Base-by-base conservation (phyloP, 306 rosid genomes). In the Malus orientalis region DNA sequence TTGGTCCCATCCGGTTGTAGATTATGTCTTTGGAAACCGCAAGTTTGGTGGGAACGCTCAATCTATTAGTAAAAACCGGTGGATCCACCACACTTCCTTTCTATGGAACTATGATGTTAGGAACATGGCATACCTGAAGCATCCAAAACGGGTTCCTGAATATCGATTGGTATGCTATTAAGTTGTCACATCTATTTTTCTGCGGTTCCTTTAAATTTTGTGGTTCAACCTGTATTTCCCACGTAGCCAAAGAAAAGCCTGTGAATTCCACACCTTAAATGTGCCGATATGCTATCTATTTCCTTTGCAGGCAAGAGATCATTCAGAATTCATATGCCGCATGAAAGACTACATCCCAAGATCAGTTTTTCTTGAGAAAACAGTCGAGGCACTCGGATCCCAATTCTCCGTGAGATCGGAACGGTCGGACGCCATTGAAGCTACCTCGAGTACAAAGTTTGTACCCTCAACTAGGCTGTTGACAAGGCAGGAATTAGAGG, bases 1-100 rank as follows among this genome's bases (percentile, higher is more conserved):
- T 32, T 59, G 66, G 83, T 76, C 70, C 53, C 47, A 47, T 82
- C 38, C 74, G 77, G 74, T 83, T 55, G 44, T 67, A 95, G 97
- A 95, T 87, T 95, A 95, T 84, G 98, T 88, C 69, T 84, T 95
- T 79, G 97, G 96, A 36, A 74, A 85, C 84, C 86, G 59, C 70
- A 94, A 94, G 76, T 94, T 94, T 84, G 98, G 99, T 51, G 99
- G 99, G 40, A 95, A 95, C 76, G 99, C 97, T 76, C 99, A 92
- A 76, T 95, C 97, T 45, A 95, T 92, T 81, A 92, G 89, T 23
- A 95, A 90, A 87, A 82, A 77, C 62, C 89, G 96, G 62, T 95
- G 97, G 98, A 76, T 95, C 77, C 97, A 95, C 88, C 97, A 95
- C 84, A 92, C 99, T 23, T 92, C 99, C n/a, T 92, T 95, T 81